These are phyloP conservation scores for Erysimum cheiri DNA, from an alignment of 441 rosid species.

Conservation along the genomic window DNA sequence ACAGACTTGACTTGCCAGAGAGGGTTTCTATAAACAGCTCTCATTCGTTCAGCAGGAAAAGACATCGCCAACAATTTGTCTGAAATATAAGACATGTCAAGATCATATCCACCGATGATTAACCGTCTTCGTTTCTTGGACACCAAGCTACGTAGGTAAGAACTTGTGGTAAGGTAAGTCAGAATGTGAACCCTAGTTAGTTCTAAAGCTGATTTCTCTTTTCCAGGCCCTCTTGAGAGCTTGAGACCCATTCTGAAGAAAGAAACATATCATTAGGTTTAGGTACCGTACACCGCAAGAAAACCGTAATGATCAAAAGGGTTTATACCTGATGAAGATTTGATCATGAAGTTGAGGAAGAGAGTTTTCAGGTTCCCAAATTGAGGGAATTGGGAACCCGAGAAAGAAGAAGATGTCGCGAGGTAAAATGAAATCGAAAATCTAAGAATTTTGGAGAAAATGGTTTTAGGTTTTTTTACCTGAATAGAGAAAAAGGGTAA, in stretches of 20 bases:
- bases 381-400: conserved; percentile 49
- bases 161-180: conserved; percentile 59
- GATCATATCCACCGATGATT: conserved; percentile 83
- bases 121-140: conserved; percentile 83
- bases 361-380: conserved; percentile 47
- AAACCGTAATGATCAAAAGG: not conserved
- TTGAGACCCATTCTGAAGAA: conserved; percentile 67
- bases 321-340: conserved; percentile 40
- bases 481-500: conserved; percentile 24
- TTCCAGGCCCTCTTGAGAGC: conserved; percentile 53
- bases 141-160: conserved; percentile 75
- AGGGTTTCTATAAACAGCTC: conserved; percentile 86
- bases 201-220: conserved; percentile 35
- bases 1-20: conserved; percentile 95
- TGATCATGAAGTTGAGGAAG: conserved; percentile 52
- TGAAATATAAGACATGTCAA: conserved; percentile 91
- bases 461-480: conserved; percentile 32
- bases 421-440: conserved; percentile 1
- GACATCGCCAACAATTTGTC: conserved; percentile 83
- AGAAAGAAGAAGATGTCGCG: conserved; percentile 41
- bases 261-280: conserved; percentile 25
- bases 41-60: conserved; percentile 86
- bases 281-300: conserved; percentile 29
- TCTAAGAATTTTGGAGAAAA: conserved; percentile 43
- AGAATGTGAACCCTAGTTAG: conserved; percentile 50